Percentiles rank a stretch among this genome's conserved stretches.
phyloP scores from a whole-genome alignment of 2,329 filamentous ascomycete genomes.

The Colletotrichum gigasporum region DNA sequence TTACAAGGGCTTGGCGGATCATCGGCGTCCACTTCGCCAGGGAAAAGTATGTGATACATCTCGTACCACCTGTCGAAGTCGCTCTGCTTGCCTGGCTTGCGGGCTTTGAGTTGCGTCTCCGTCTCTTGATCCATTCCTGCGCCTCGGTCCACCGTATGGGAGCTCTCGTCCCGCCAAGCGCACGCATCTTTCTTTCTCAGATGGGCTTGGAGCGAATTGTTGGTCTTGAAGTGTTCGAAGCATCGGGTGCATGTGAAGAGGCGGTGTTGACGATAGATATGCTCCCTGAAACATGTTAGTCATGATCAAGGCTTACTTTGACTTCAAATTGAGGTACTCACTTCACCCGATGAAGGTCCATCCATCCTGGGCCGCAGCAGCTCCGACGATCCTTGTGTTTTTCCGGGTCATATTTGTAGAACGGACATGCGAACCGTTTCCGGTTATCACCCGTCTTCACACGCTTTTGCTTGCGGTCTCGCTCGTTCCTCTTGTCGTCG shows the following conservation, averaged over 20 bases:
- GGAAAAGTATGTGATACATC: constrained; percentile 47
- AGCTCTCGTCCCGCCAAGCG: constrained; percentile 20
- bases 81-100: constrained; percentile 38
- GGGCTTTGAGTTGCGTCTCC: constrained; percentile 42
- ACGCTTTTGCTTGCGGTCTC: constrained; percentile 14
- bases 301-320: neutral
- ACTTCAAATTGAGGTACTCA: constrained; percentile 24
- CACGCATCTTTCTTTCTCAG: constrained; percentile 38
- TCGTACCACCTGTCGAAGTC: constrained; percentile 49
- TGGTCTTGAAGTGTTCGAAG: constrained; percentile 43
- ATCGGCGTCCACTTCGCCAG: constrained; percentile 22
- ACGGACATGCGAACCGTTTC: constrained; percentile 47
- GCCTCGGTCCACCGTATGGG: constrained; percentile 32
- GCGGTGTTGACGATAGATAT: constrained; percentile 48
- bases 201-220: constrained; percentile 42
- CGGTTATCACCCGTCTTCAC: constrained; percentile 10
- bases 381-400: constrained; percentile 42
- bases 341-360: constrained; percentile 49
- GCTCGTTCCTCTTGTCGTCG: neutral
- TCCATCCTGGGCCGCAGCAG: constrained; percentile 48
- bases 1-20: constrained; percentile 29
- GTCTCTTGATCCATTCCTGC: constrained; percentile 48
- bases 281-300: constrained; percentile 38
- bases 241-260: constrained; percentile 46
- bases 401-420: constrained; percentile 47